Conservation (phyloP, 768 basidiomycete genomes). For the Tulasnella sp. region DNA sequence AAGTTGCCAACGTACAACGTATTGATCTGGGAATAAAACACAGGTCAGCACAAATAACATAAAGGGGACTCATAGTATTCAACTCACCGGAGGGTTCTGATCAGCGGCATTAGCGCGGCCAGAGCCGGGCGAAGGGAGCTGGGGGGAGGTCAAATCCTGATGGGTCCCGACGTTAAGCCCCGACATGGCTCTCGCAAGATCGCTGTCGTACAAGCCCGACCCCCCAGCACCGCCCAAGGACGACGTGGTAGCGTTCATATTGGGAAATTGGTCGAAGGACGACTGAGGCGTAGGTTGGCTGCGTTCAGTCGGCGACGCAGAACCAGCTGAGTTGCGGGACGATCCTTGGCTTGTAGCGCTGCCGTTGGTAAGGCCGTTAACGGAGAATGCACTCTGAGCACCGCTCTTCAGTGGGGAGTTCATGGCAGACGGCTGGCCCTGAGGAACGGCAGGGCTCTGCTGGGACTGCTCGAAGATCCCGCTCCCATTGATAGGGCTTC, state of each 20-base stretch:
- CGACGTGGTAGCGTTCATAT: not conserved
- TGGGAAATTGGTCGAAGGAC: slow-evolving; percentile 16
- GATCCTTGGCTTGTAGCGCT: not conserved
- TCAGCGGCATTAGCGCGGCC: slow-evolving; percentile 57
- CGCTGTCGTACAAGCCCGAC: slow-evolving; percentile 37
- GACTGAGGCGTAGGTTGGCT: slow-evolving; percentile 10
- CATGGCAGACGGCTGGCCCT: slow-evolving; percentile 6
- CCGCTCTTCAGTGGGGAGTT: not conserved
- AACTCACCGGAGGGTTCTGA: slow-evolving; percentile 86
- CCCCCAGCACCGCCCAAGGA: not conserved
- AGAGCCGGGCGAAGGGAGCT: slow-evolving; percentile 72
- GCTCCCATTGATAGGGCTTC: not conserved
- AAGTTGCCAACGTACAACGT: slow-evolving; percentile 99
- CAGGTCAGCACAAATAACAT: not conserved
- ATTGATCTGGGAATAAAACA: slow-evolving; percentile 59
- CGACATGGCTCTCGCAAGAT: slow-evolving; percentile 39
- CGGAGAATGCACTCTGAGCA: slow-evolving; percentile 5
- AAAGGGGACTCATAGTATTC: too few relatives aligned
- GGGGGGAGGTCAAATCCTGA: slow-evolving; percentile 59
- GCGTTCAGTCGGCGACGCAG: slow-evolving; percentile 14
- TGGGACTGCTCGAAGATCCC: slow-evolving; percentile 18
- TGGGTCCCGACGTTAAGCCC: slow-evolving; percentile 51
- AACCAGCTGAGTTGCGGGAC: slow-evolving; percentile 16
- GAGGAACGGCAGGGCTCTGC: slow-evolving; percentile 11
- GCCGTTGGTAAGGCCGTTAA: slow-evolving; percentile 15